phyloP scores from a whole-genome alignment of 139 green algal species.

The Astrephomene gubernaculifera region DNA sequence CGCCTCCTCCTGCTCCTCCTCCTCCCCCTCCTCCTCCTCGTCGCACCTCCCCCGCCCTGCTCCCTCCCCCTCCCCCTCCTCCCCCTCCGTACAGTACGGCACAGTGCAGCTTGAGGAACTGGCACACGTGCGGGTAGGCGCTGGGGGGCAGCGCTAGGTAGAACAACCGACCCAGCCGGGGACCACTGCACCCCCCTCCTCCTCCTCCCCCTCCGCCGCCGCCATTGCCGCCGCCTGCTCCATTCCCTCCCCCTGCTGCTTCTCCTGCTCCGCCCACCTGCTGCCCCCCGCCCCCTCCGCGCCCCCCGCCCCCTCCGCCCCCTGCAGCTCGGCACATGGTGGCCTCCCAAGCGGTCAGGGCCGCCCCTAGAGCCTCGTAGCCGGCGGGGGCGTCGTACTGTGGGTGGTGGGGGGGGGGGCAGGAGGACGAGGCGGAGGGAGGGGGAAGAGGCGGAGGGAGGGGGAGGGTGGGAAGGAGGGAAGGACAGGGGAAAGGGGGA shows the following conservation, averaged over 20 bases:
- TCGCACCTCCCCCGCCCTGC: background rate
- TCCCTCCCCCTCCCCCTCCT: background rate
- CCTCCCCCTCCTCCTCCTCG: background rate
- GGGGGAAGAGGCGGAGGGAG: background rate
- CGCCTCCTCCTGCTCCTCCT: background rate
- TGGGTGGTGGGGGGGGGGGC: background rate
- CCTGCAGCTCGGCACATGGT: constrained; percentile 10
- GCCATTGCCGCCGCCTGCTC: background rate
- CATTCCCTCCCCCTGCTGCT: background rate
- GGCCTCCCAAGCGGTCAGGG: constrained; percentile 67
- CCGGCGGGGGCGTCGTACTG: constrained; percentile 75
- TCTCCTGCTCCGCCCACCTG: too few species aligned
- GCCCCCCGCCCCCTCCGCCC: background rate
- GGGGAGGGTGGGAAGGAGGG: background rate
- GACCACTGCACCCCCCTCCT: background rate
- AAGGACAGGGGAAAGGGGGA: background rate
- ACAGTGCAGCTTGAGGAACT: constrained; percentile 20
- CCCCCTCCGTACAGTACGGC: background rate
- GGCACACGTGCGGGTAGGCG: constrained; percentile 87
- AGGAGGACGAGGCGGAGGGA: background rate
- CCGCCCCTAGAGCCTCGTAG: constrained; percentile 63
- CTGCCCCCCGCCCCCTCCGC: too few species aligned
- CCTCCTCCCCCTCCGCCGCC: background rate
- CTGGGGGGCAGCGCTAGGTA: constrained; percentile 96
- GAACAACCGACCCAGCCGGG: constrained; percentile 83